phyloP scores from a whole-genome alignment of 1,139 yeast species.

The Lodderomyces parapsilosis region DNA sequence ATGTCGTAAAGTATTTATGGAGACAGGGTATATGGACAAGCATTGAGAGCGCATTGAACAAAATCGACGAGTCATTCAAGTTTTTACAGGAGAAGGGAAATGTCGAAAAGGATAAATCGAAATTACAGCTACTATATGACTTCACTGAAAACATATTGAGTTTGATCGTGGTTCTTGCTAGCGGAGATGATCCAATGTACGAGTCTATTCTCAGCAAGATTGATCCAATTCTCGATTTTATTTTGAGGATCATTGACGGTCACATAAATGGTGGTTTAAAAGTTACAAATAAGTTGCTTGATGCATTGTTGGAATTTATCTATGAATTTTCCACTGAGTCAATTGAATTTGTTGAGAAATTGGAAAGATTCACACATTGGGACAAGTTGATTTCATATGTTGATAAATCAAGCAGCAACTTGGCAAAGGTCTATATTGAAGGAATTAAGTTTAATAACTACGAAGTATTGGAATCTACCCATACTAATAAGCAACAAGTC shows the following conservation, averaged over 20 bases:
- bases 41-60: constrained; percentile 49
- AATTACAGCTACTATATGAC: constrained; percentile 53
- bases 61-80: constrained; percentile 48
- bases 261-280: constrained; percentile 24
- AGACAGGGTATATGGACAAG: constrained; percentile 73
- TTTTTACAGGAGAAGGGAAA: constrained; percentile 29
- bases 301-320: constrained; percentile 57
- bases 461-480: constrained; percentile 34
- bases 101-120: constrained; percentile 35
- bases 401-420: constrained; percentile 25
- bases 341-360: constrained; percentile 48
- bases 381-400: constrained; percentile 10
- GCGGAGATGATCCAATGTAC: constrained; percentile 61
- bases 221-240: constrained; percentile 39
- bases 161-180: constrained; percentile 64
- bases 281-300: constrained; percentile 44
- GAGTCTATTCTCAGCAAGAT: constrained; percentile 47
- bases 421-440: constrained; percentile 52
- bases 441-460: constrained; percentile 62
- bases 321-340: constrained; percentile 71
- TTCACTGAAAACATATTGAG: constrained; percentile 74
- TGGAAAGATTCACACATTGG: constrained; percentile 14
- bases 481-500: constrained; percentile 21
- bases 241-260: constrained; percentile 41
- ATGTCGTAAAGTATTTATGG: constrained; percentile 71